These are phyloP conservation scores for Epichloe glyceriae DNA, from an alignment of 2,329 filamentous ascomycete species.

Conservation along the genomic window DNA sequence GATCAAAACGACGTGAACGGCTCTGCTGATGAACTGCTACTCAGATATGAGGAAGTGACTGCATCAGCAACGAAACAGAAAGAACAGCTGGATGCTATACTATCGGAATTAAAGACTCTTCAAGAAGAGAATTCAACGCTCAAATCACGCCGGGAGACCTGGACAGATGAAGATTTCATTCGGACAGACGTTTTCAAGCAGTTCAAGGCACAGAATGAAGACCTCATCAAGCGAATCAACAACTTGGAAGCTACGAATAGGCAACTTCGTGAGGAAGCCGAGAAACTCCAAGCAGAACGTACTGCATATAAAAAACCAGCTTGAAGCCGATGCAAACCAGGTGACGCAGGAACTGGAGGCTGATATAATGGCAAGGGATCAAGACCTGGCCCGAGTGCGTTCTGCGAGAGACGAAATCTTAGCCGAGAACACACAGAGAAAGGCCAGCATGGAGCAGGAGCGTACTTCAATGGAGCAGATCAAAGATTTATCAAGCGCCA, in stretches of 20 bases:
- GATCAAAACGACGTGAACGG: conserved; percentile 40
- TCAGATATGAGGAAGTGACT: conserved; percentile 63
- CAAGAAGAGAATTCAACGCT: conserved; percentile 69
- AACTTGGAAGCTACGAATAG: conserved; percentile 81
- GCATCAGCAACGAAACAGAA: conserved; percentile 73
- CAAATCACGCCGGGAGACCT: conserved; percentile 51
- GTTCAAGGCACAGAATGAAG: conserved; percentile 80
- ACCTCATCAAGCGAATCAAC: conserved; percentile 84
- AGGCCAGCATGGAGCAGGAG: conserved; percentile 66
- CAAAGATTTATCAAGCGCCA: conserved; percentile 66
- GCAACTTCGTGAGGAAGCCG: conserved; percentile 70
- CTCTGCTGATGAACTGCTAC: conserved; percentile 54
- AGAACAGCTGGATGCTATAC: conserved; percentile 69
- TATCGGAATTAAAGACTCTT: conserved; percentile 61
- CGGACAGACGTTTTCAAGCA: conserved; percentile 89
- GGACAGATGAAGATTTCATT: conserved; percentile 87
- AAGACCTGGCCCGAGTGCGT: conserved; percentile 75
- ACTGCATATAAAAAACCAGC: conserved; percentile 63
- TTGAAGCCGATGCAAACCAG: conserved; percentile 68
- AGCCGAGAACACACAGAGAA: conserved; percentile 69
- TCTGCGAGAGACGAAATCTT: conserved; percentile 73
- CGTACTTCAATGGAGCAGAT: conserved; percentile 57
- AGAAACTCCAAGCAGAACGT: conserved; percentile 74
- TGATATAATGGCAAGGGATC: conserved; percentile 67
- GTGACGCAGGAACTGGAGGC: conserved; percentile 67